Evolutionary conservation across 805 yeast species (phyloP).

Genomic region (Spencermartinsiella europaea): DNA sequence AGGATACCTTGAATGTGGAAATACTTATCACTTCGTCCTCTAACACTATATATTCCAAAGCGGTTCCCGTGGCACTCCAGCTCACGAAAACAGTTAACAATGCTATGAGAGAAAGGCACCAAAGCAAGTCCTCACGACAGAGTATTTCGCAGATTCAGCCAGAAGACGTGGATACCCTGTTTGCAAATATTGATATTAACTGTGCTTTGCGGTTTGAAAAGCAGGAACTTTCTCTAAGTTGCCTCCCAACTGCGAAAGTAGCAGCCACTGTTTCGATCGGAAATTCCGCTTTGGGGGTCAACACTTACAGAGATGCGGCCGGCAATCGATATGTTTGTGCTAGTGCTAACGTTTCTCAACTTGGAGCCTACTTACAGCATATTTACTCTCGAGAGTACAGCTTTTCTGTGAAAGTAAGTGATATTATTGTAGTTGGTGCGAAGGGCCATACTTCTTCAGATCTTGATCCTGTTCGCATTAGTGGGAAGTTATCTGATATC

Average conservation of each 20-base stretch:
- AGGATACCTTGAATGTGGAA: slow-evolving; percentile 37
- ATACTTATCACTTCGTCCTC: slow-evolving; percentile 62
- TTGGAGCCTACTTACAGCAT: slow-evolving; percentile 77
- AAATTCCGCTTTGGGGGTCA: slow-evolving; percentile 55
- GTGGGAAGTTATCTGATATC: slow-evolving; percentile 51
- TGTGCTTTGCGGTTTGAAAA: slow-evolving; percentile 61
- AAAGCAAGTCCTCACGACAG: slow-evolving; percentile 1
- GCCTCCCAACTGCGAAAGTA: slow-evolving; percentile 92
- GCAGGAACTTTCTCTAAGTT: slow-evolving; percentile 73
- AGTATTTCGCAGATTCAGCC: not conserved
- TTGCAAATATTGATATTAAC: slow-evolving; percentile 51
- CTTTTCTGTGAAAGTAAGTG: slow-evolving; percentile 54
- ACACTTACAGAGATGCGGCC: slow-evolving; percentile 37
- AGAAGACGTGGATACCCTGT: slow-evolving; percentile 15
- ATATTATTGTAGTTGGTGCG: slow-evolving; percentile 33
- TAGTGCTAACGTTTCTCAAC: slow-evolving; percentile 45
- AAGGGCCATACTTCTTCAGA: slow-evolving; percentile 9
- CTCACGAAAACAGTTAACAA: not conserved
- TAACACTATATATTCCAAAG: slow-evolving; percentile 63
- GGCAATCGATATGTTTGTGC: slow-evolving; percentile 37
- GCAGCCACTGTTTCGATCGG: slow-evolving; percentile 76
- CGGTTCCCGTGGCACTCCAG: slow-evolving; percentile 68
- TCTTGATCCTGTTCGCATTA: slow-evolving; percentile 22
- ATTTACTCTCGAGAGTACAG: slow-evolving; percentile 85
- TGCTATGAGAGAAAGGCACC: slow-evolving; percentile 6